Percentiles rank a stretch among this genome's conserved stretches.
Evolutionary conservation across 1,284 basidiomycete species (phyloP).

Genomic region (Cryptococcus jaspeensis): DNA sequence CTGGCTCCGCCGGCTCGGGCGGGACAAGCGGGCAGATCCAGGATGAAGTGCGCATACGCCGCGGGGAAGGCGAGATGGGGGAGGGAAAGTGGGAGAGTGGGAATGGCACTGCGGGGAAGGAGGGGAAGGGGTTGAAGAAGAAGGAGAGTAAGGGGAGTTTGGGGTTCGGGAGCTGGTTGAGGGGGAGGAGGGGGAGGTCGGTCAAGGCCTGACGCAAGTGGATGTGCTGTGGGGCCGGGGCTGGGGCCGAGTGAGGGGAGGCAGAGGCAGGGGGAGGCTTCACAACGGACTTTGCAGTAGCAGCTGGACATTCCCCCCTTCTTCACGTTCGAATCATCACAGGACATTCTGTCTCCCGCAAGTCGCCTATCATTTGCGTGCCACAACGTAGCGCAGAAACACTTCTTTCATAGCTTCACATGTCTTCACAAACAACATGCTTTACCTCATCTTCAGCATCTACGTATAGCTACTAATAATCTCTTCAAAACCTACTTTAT

Average conservation of each 20-base stretch:
- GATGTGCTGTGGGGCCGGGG: no score
- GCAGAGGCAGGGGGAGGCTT: no score
- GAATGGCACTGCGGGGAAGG: not conserved
- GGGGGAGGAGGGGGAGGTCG: not conserved
- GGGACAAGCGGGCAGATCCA: not conserved
- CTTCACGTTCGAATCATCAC: not conserved
- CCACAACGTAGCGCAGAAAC: not conserved
- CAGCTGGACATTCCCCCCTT: not conserved
- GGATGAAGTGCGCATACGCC: not conserved
- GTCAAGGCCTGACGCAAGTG: no score
- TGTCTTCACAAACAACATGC: not conserved
- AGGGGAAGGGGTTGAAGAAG: not conserved
- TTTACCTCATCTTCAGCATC: no score
- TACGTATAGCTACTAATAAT: no score
- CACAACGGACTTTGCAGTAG: no score
- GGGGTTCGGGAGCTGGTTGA: not conserved
- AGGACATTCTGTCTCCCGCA: not conserved
- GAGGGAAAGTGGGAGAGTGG: not conserved
- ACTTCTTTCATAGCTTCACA: not conserved
- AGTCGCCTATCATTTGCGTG: not conserved
- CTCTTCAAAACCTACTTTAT: no score
- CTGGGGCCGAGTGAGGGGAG: no score
- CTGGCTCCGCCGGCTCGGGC: not conserved
- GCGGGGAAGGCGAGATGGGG: not conserved
- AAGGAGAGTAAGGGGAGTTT: slow-evolving; percentile 1